These are phyloP conservation scores for Camellia oleifera DNA, from an alignment of 179 eudicot species.

Conservation along the genomic window DNA sequence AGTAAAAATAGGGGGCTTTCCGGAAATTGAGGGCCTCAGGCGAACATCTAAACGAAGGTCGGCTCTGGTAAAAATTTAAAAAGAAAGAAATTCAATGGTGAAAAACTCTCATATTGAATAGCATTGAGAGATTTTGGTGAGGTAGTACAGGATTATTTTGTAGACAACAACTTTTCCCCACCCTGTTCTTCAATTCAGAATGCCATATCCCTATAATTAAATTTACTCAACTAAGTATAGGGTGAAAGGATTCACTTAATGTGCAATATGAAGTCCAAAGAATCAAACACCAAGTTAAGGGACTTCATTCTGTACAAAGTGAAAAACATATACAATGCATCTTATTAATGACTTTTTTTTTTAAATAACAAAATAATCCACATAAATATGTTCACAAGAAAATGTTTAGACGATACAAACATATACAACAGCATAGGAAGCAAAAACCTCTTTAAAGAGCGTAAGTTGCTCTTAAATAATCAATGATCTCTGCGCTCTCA, in stretches of 20 bases:
- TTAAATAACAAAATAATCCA: too few relatives aligned
- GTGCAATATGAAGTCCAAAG: background rate
- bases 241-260: background rate
- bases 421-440: background rate
- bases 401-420: background rate
- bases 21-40: too few relatives aligned
- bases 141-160: background rate
- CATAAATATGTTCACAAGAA: too few relatives aligned
- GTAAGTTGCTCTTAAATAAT: conserved; percentile 80
- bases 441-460: conserved; percentile 38
- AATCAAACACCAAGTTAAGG: background rate
- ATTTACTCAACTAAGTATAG: background rate
- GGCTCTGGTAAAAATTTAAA: background rate
- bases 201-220: background rate
- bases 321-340: background rate
- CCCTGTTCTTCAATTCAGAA: background rate
- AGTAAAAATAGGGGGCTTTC: too few relatives aligned
- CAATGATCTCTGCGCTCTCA: conserved; percentile 91
- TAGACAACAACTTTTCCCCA: background rate
- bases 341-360: background rate
- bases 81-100: background rate
- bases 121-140: background rate
- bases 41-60: too few relatives aligned
- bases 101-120: background rate
- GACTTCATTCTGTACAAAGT: background rate